Evolutionary conservation across 768 basidiomycete species (phyloP).

Genomic region (Suillus sp.): DNA sequence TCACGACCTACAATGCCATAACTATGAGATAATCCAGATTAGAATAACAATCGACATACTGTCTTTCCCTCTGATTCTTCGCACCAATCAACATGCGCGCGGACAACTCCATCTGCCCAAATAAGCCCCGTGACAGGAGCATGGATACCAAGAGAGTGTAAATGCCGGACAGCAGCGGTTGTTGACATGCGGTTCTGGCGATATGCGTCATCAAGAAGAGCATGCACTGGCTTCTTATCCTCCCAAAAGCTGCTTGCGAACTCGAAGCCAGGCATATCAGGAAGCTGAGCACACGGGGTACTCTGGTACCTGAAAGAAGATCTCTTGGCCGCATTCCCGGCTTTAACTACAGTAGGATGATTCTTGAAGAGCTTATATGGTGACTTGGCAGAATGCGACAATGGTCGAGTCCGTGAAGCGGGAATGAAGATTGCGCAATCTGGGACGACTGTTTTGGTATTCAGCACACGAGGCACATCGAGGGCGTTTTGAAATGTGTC

Average conservation of each 20-base stretch:
- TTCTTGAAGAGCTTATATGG: constrained; percentile 50
- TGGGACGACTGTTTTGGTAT: constrained; percentile 48
- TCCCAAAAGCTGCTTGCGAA: constrained; percentile 59
- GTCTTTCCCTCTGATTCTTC: constrained; percentile 34
- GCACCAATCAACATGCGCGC: constrained; percentile 61
- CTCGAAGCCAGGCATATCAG: constrained; percentile 51
- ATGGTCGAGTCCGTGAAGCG: constrained; percentile 34
- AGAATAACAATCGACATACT: constrained; percentile 31
- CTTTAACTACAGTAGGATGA: constrained; percentile 37
- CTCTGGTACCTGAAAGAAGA: constrained; percentile 55
- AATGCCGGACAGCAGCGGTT: constrained; percentile 49
- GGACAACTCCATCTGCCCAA: constrained; percentile 53
- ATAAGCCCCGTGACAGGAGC: constrained; percentile 56
- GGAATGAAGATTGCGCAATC: constrained; percentile 54
- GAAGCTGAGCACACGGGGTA: constrained; percentile 50
- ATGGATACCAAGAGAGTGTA: constrained; percentile 46
- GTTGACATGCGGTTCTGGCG: constrained; percentile 61
- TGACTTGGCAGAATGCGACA: constrained; percentile 48
- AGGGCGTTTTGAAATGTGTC: constrained; percentile 27
- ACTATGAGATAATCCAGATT: constrained; percentile 6
- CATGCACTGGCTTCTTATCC: constrained; percentile 58
- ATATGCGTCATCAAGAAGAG: constrained; percentile 53
- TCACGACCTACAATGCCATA: constrained; percentile 39
- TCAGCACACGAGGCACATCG: constrained; percentile 40
- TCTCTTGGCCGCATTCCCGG: constrained; percentile 41